Evolutionary conservation across 345 rosid species (phyloP).

Genomic region (Eucalyptus regnans): DNA sequence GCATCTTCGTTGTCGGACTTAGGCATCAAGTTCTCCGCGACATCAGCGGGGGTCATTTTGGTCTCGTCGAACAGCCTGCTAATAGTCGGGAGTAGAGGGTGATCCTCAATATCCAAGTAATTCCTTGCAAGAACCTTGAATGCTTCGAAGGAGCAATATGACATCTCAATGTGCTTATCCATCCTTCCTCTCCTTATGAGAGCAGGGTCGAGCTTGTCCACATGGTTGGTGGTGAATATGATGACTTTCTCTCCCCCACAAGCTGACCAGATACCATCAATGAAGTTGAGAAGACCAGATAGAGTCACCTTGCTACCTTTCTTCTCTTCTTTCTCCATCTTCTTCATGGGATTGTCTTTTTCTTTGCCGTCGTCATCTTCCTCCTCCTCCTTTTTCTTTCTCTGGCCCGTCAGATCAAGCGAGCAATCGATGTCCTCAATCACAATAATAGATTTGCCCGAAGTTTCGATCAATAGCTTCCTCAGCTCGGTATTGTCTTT

Average conservation of each 20-base stretch:
- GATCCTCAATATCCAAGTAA: not conserved
- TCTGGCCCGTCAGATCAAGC: slow-evolving; percentile 31
- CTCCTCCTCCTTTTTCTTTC: not conserved
- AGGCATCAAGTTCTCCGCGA: slow-evolving; percentile 1
- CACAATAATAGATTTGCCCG: slow-evolving; percentile 38
- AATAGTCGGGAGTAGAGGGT: not conserved
- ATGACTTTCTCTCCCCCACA: slow-evolving; percentile 27
- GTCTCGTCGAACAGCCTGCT: not conserved
- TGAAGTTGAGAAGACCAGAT: slow-evolving; percentile 30
- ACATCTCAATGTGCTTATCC: slow-evolving; percentile 14
- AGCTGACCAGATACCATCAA: slow-evolving; percentile 28
- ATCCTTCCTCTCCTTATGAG: slow-evolving; percentile 33
- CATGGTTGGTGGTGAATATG: slow-evolving; percentile 24
- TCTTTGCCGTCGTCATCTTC: not conserved
- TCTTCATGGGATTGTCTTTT: not conserved
- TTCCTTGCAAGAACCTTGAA: slow-evolving; percentile 2
- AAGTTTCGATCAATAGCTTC: slow-evolving; percentile 40
- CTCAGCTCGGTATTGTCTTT: slow-evolving; percentile 44
- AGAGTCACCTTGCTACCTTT: slow-evolving; percentile 1
- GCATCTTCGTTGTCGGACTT: not conserved
- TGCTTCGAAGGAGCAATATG: not conserved
- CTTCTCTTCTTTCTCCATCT: not conserved
- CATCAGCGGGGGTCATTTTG: not conserved
- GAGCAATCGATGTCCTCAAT: slow-evolving; percentile 77
- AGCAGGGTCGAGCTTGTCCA: slow-evolving; percentile 24